Evolutionary conservation across 768 basidiomycete genomes (phyloP).

Genomic region (Exsudoporus frostii): DNA sequence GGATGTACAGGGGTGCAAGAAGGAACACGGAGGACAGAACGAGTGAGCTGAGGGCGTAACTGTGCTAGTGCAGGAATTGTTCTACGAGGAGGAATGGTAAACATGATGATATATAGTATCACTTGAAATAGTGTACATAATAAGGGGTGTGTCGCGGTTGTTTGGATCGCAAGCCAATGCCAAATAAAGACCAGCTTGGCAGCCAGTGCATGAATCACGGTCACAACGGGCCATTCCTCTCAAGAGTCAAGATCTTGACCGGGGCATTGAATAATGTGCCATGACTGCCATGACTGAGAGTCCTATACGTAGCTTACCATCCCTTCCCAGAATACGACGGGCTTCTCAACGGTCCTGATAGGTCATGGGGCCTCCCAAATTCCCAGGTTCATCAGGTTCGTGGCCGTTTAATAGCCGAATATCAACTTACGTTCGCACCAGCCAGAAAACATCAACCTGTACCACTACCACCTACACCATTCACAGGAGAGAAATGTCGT

Average conservation of each 20-base stretch:
- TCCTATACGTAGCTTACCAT: background rate
- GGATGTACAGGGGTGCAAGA: background rate
- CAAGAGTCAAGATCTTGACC: no score
- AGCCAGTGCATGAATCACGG: no score
- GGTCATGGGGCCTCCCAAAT: background rate
- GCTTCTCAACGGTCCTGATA: background rate
- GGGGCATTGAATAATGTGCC: background rate
- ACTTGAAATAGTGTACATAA: background rate
- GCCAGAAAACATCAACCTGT: constrained; percentile 19
- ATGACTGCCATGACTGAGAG: no score
- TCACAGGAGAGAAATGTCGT: constrained; percentile 17
- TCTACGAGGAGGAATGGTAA: background rate
- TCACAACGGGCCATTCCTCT: no score
- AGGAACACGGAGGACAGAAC: background rate
- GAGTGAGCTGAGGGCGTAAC: background rate
- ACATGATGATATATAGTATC: constrained; percentile 8
- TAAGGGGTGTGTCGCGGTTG: background rate
- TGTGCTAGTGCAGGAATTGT: constrained; percentile 1
- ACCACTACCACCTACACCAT: constrained; percentile 15
- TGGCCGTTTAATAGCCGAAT: constrained; percentile 18
- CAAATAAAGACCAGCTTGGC: constrained; percentile 7
- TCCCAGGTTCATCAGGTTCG: constrained; percentile 13
- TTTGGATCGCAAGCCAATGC: constrained; percentile 12
- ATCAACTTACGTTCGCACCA: constrained; percentile 29
- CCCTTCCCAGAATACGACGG: background rate